These are phyloP conservation scores for Podospora fimiseda DNA, from an alignment of 495 filamentous ascomycete species.

Conservation along the genomic window DNA sequence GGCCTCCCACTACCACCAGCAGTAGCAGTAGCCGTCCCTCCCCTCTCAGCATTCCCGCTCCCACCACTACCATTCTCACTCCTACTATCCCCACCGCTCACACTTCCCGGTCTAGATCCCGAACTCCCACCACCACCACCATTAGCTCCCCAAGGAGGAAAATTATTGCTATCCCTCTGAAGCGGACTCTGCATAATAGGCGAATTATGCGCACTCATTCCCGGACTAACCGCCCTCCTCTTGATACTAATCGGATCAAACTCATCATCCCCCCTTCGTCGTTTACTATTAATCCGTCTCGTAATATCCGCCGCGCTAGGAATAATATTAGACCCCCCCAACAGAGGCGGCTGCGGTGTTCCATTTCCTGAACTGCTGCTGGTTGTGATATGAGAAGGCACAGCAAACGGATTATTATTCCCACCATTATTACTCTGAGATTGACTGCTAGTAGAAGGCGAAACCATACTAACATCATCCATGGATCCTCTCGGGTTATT, in stretches of 20 bases:
- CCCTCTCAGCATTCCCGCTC: too few species aligned
- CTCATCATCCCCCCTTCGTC: conserved; percentile 75
- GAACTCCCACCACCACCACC: not conserved
- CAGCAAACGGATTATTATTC: conserved; percentile 14
- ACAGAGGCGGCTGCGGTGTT: conserved; percentile 14
- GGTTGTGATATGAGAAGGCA: conserved; percentile 16
- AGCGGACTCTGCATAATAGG: conserved; percentile 80
- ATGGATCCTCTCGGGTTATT: too few species aligned
- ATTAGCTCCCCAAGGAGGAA: conserved; percentile 60
- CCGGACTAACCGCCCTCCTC: conserved; percentile 85
- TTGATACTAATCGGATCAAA: conserved; percentile 88
- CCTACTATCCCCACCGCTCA: conserved; percentile 43
- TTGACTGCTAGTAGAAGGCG: conserved; percentile 44
- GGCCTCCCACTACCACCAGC: conserved; percentile 17
- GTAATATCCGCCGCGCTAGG: conserved; percentile 61
- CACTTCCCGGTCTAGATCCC: conserved; percentile 51
- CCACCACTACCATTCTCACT: conserved; percentile 34
- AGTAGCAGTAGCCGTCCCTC: too few species aligned
- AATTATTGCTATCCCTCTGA: conserved; percentile 58
- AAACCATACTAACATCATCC: conserved; percentile 74
- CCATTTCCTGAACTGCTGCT: conserved; percentile 26
- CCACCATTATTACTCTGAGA: conserved; percentile 12
- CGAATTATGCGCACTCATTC: conserved; percentile 84
- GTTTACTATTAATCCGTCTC: conserved; percentile 63
- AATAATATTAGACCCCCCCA: not conserved